Evolutionary conservation across 2,329 filamentous ascomycete species (phyloP), one percentile per base, ranked within the genome.

Genomic region (Beauveria asiatica): DNA sequence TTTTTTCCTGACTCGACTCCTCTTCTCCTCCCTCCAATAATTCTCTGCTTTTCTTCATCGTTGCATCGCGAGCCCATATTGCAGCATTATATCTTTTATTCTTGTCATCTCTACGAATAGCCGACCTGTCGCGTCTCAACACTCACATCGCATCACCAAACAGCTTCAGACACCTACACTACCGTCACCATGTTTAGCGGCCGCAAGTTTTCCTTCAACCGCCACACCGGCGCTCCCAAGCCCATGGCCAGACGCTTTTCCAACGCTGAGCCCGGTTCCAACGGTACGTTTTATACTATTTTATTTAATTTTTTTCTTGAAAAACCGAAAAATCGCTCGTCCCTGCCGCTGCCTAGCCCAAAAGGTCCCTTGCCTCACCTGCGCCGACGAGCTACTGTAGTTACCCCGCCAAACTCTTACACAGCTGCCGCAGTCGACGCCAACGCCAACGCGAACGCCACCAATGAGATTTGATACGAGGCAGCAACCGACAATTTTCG

Each of bases 171-270:
- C 48, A n/a, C 19, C 10, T 16, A 30, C 11, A 45, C 27, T 23
- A 44, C 8, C 33, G 10, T 42, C 37, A 48, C 19, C 59, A 80
- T 81, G 75, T 82, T 82, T 67, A 73, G 75, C 69, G 79, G 78
- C 62, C 82, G 84, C 74, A 85, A 85, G 70, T 86, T 86, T 73
- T 85, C 83, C 64, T 86, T 87, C 74, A 86, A 87, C 74, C 79
- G 83, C 68, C 82, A 85, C 69, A 85, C 84, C 57, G 84, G 84
- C 67, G 79, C 80, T 45, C 84, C 84, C 62, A 80, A 83, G 68
- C 75, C 77, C 45, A 70, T 74, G 42, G 68, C 72, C 48, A 77
- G 83, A 63, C 80, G 83, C 65, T 86, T 85, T 69, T 86, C 82
- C 66, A 76, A 80, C 53, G 78, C 77, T 62, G 83, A 86, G 66